phyloP scores from a whole-genome alignment of 2,329 filamentous ascomycete genomes.

The Didymella sp. region DNA sequence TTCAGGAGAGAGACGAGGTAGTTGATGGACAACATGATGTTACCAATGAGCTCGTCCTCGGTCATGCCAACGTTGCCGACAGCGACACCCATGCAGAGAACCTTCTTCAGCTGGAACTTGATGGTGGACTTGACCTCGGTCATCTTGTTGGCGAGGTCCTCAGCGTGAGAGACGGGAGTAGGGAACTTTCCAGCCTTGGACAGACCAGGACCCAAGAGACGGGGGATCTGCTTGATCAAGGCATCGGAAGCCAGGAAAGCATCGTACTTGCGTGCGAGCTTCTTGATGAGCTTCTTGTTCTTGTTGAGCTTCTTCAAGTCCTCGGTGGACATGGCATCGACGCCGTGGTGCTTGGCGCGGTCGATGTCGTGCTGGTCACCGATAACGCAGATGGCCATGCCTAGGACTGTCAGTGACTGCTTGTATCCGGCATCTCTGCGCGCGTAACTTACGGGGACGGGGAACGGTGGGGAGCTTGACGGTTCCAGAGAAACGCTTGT shows the following conservation, averaged over 20 bases:
- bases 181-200: conserved; percentile 96
- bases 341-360: conserved; percentile 98
- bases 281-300: conserved; percentile 99
- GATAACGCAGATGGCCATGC: conserved; percentile 68
- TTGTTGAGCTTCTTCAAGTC: conserved; percentile 99
- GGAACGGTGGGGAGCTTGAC: conserved; percentile 92
- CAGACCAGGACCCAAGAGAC: conserved; percentile 82
- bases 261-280: conserved; percentile 99
- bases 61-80: conserved; percentile 99
- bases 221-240: conserved; percentile 99
- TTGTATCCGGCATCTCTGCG: background rate
- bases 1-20: conserved; percentile 99
- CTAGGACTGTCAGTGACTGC: conserved; percentile 21
- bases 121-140: conserved; percentile 99
- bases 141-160: conserved; percentile 94
- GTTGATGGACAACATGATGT: conserved; percentile 99
- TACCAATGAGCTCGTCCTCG: conserved; percentile 92
- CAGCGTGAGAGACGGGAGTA: conserved; percentile 94
- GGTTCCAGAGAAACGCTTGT: conserved; percentile 99
- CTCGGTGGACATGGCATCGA: conserved; percentile 97
- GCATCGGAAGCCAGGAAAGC: conserved; percentile 97
- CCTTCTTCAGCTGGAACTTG: conserved; percentile 99
- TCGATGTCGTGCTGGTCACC: conserved; percentile 98
- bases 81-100: conserved; percentile 99
- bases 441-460: conserved; percentile 61